Conservation (phyloP, 306 rosid genomes). For the Fragaria iinumae region DNA sequence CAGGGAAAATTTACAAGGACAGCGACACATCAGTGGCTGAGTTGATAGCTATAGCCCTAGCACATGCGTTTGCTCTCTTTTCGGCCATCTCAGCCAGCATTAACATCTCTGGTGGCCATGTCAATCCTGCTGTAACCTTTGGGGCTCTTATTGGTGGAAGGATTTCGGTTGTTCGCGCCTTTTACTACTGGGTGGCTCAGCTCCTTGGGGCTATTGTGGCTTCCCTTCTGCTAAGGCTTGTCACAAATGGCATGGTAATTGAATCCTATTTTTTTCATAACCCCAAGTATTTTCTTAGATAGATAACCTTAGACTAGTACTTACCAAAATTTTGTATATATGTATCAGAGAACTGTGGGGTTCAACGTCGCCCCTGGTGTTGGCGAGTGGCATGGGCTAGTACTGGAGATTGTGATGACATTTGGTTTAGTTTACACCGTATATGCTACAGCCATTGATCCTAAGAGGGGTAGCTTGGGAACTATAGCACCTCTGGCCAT, state of each 20-base stretch:
- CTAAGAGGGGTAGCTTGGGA: slow-evolving; percentile 70
- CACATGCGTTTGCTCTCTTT: slow-evolving; percentile 70
- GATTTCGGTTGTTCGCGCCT: slow-evolving; percentile 67
- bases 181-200: slow-evolving; percentile 90
- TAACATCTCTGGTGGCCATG: slow-evolving; percentile 86
- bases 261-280: not conserved
- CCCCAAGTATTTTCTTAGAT: not conserved
- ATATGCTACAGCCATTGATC: slow-evolving; percentile 87
- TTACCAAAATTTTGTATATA: not conserved
- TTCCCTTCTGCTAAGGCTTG: slow-evolving; percentile 72
- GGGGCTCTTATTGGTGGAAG: slow-evolving; percentile 87
- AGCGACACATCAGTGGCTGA: slow-evolving; percentile 52
- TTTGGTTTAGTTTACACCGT: slow-evolving; percentile 75
- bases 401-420: slow-evolving; percentile 74
- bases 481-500: slow-evolving; percentile 76
- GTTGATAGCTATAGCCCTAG: slow-evolving; percentile 54
- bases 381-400: slow-evolving; percentile 51
- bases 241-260: slow-evolving; percentile 77
- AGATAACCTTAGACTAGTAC: not conserved
- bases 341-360: slow-evolving; percentile 65
- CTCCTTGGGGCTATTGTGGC: slow-evolving; percentile 75
- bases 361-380: slow-evolving; percentile 52
- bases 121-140: slow-evolving; percentile 90
- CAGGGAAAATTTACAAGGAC: slow-evolving; percentile 76
- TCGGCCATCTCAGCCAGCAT: slow-evolving; percentile 70